phyloP scores from a whole-genome alignment of 768 basidiomycete genomes.

The Lactifluus volemus region DNA sequence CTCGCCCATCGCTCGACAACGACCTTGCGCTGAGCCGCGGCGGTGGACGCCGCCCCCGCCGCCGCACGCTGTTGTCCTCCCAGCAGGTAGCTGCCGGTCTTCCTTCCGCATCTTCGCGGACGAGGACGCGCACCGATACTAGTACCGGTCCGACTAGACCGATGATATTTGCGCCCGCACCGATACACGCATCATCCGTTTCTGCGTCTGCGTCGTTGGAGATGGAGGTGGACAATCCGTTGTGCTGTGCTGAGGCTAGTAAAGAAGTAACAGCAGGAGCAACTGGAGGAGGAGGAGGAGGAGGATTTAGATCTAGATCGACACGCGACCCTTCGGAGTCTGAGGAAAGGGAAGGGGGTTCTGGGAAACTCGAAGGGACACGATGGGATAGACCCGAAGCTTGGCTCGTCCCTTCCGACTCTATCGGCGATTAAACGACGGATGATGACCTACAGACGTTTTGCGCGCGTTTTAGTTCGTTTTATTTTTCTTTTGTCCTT shows the following conservation, averaged over 20 bases:
- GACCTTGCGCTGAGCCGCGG: background rate
- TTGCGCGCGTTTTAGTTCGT: no score
- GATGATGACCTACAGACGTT: no score
- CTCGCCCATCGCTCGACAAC: background rate
- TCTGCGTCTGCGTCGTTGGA: background rate
- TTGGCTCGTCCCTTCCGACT: constrained; percentile 14
- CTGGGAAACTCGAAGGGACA: no score
- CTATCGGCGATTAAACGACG: background rate
- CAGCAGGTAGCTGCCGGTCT: no score
- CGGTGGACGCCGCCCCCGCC: background rate
- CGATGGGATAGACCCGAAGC: constrained; percentile 12
- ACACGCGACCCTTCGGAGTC: no score
- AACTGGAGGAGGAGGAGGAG: background rate
- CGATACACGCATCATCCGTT: background rate
- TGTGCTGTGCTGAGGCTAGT: no score
- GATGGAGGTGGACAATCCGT: background rate
- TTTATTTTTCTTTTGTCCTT: background rate
- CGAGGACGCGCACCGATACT: no score
- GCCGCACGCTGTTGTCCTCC: background rate
- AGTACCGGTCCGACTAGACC: no score
- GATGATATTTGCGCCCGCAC: background rate
- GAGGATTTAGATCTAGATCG: no score
- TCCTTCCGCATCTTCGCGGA: no score
- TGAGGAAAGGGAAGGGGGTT: background rate
- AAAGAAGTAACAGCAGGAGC: no score